These are phyloP conservation scores for Ophiocordyceps australis DNA, from an alignment of 2,329 filamentous ascomycete species.

Conservation along the genomic window DNA sequence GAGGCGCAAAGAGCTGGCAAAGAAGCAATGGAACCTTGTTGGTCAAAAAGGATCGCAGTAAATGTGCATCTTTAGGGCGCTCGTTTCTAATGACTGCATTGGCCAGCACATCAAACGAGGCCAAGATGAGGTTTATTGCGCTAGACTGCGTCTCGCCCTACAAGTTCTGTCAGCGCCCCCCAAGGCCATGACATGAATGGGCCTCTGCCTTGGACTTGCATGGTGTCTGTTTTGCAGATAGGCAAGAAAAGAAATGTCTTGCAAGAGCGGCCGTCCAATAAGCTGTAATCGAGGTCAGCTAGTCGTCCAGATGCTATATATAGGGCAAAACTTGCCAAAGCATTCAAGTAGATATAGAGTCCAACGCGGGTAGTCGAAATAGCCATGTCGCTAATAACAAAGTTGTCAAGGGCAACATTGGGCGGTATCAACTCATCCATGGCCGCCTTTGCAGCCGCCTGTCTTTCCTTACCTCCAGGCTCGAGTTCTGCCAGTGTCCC, in stretches of 20 bases:
- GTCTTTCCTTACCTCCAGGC: slow-evolving; percentile 32
- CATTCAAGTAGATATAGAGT: slow-evolving; percentile 71
- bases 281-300: no score
- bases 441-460: slow-evolving; percentile 22
- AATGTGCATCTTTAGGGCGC: slow-evolving; percentile 39
- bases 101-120: slow-evolving; percentile 76
- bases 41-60: slow-evolving; percentile 75
- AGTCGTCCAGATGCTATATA: no score
- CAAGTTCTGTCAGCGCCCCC: no score
- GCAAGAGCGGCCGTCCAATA: slow-evolving; percentile 63
- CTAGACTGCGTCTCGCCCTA: slow-evolving; percentile 62
- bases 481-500: slow-evolving; percentile 37
- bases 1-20: slow-evolving; percentile 36
- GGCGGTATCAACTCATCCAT: slow-evolving; percentile 41
- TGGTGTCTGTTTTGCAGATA: slow-evolving; percentile 77
- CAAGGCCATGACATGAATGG: no score
- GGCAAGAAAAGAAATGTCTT: slow-evolving; percentile 60
- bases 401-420: slow-evolving; percentile 33
- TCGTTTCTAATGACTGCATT: slow-evolving; percentile 61
- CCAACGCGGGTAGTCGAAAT: slow-evolving; percentile 61
- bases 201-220: no score
- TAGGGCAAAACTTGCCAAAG: slow-evolving; percentile 55
- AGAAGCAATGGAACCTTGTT: slow-evolving; percentile 41
- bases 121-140: slow-evolving; percentile 67
- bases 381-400: slow-evolving; percentile 45